Evolutionary conservation across 2,329 filamentous ascomycete genomes (phyloP).

Genomic region (Aphanocladium album): DNA sequence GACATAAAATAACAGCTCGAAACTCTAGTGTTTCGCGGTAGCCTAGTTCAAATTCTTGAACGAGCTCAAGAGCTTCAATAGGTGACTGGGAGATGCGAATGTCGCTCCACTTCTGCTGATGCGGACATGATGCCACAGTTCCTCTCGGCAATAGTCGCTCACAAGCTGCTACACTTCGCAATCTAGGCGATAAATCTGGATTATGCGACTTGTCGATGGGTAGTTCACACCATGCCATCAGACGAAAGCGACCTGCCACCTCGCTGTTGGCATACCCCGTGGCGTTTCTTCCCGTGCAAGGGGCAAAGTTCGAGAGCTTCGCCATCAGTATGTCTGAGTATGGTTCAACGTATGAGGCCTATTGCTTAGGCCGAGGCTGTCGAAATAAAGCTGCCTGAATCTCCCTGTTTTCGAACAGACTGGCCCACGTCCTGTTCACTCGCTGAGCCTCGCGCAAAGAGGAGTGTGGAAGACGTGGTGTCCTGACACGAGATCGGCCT

Average conservation of each 20-base stretch:
- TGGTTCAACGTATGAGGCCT: not conserved
- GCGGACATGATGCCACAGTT: not conserved
- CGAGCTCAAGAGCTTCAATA: not conserved
- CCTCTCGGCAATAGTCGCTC: not conserved
- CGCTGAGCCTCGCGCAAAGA: not conserved
- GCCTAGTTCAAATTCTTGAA: not conserved
- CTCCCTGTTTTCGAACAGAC: not conserved
- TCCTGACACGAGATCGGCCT: no score
- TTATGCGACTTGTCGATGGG: not conserved
- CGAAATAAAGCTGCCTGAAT: not conserved
- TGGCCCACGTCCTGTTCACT: not conserved
- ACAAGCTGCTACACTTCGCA: not conserved
- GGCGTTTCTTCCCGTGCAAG: not conserved
- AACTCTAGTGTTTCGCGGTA: not conserved
- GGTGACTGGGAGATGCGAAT: not conserved
- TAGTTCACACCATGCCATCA: no score
- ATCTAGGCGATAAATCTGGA: not conserved
- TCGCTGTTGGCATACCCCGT: not conserved
- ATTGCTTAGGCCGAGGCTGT: not conserved
- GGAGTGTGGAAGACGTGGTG: constrained; percentile 3
- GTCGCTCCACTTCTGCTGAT: not conserved
- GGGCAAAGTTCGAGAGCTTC: not conserved
- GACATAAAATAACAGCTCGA: not conserved
- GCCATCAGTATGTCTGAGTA: not conserved
- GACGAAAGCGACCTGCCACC: no score